A percentile compares a stretch with the other conserved stretches of the same genome.
Conservation (phyloP, 371 early-diverging fungal species). For the Mortierella sp. region DNA sequence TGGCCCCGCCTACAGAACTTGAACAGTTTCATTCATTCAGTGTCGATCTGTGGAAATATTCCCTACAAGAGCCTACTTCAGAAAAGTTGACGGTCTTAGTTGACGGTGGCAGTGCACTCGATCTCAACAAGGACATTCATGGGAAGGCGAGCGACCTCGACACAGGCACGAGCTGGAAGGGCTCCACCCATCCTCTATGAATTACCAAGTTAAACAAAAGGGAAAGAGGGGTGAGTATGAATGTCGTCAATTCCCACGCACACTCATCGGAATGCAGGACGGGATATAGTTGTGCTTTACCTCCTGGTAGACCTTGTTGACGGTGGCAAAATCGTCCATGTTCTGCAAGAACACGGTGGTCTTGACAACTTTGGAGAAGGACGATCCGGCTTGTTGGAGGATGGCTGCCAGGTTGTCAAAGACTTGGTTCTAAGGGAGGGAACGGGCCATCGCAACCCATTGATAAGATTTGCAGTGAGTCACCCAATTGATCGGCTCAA, state of each 20-base stretch:
- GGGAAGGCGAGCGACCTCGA: slow-evolving; percentile 92
- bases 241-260: too few relatives aligned
- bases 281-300: slow-evolving; percentile 33
- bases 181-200: slow-evolving; percentile 19
- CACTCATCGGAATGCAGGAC: not conserved
- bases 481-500: not conserved
- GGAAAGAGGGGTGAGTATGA: too few relatives aligned
- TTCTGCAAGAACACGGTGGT: slow-evolving; percentile 93
- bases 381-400: slow-evolving; percentile 78
- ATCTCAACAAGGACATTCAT: slow-evolving; percentile 91
- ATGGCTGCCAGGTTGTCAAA: slow-evolving; percentile 82
- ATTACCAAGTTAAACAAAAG: not conserved
- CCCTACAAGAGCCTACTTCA: slow-evolving; percentile 1
- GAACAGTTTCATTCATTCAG: too few relatives aligned
- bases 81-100: too few relatives aligned
- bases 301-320: slow-evolving; percentile 87
- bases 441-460: not conserved
- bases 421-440: slow-evolving; percentile 61
- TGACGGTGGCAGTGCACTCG: slow-evolving; percentile 81
- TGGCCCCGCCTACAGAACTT: too few relatives aligned
- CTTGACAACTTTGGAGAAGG: slow-evolving; percentile 85
- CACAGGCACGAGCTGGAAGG: slow-evolving; percentile 80
- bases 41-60: too few relatives aligned
- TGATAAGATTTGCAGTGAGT: not conserved
- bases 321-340: slow-evolving; percentile 86